Evolutionary conservation across 768 basidiomycete species (phyloP).

Genomic region (Trametes cinnabarina): DNA sequence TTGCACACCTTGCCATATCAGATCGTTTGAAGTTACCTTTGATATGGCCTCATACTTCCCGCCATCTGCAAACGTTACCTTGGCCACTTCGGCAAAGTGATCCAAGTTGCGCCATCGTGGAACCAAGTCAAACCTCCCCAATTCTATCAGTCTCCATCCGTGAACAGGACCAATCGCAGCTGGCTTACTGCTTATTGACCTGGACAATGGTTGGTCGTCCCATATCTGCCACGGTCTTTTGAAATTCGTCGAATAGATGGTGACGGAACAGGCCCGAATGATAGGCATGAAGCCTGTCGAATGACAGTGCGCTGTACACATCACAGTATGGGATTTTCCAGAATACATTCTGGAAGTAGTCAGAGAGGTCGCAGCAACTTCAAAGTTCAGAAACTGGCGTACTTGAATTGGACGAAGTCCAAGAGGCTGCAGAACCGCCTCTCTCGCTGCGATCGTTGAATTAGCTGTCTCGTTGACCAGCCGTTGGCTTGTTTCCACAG

Average conservation of each 20-base stretch:
- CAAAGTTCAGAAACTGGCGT: neutral
- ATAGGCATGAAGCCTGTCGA: conserved; percentile 14
- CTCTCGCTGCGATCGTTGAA: neutral
- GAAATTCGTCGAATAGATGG: conserved; percentile 9
- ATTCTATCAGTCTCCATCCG: neutral
- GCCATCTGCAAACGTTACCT: neutral
- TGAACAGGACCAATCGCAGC: no score
- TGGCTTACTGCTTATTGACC: neutral
- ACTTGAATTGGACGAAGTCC: neutral
- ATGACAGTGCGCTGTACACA: conserved; percentile 15
- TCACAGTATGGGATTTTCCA: conserved; percentile 6
- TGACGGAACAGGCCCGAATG: conserved; percentile 13
- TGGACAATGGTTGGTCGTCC: neutral
- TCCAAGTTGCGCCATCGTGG: neutral
- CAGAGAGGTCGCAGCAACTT: neutral
- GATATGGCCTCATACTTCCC: conserved; percentile 2
- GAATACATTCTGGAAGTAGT: conserved; percentile 5
- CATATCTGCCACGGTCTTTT: neutral
- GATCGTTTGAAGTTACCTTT: neutral
- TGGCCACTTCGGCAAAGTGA: neutral
- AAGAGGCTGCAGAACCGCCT: neutral
- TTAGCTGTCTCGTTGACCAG: no score
- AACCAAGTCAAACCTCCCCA: neutral
- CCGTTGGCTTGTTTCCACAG: neutral
- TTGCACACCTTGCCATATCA: neutral